Percentiles rank a stretch among this genome's conserved stretches.
Conservation (phyloP, 495 filamentous ascomycete genomes). For the Aspergillus sparsus region DNA sequence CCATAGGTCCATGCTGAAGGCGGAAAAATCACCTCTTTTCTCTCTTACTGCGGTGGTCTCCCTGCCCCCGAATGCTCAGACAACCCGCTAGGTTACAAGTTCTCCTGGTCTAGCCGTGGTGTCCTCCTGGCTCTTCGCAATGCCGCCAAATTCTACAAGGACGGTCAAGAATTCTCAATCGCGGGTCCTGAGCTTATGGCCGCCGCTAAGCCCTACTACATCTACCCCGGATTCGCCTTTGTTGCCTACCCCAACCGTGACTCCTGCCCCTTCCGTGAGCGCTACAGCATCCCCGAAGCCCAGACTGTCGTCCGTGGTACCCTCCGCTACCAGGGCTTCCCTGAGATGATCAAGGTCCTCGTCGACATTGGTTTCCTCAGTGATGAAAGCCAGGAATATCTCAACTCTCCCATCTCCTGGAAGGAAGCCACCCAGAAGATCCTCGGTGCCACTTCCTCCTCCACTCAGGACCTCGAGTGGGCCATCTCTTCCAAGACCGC, state of each 20-base stretch:
- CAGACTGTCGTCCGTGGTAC: slow-evolving; percentile 64
- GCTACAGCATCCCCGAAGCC: slow-evolving; percentile 86
- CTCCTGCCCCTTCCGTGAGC: slow-evolving; percentile 80
- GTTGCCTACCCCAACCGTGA: slow-evolving; percentile 95
- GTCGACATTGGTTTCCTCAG: slow-evolving; percentile 83
- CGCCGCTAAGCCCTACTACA: slow-evolving; percentile 84
- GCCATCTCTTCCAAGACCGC: slow-evolving; percentile 74
- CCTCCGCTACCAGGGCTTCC: slow-evolving; percentile 82
- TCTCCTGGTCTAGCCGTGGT: slow-evolving; percentile 83
- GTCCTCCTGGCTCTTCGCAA: slow-evolving; percentile 86
- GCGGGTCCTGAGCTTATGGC: slow-evolving; percentile 75
- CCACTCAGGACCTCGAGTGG: slow-evolving; percentile 65
- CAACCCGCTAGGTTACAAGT: slow-evolving; percentile 96
- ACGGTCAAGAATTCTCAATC: slow-evolving; percentile 68
- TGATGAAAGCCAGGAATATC: slow-evolving; percentile 60
- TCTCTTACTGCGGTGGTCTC: slow-evolving; percentile 87
- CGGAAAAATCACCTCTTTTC: slow-evolving; percentile 82
- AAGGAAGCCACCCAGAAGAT: slow-evolving; percentile 78
- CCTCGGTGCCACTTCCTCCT: slow-evolving; percentile 61
- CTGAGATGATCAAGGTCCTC: slow-evolving; percentile 81
- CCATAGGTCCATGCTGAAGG: slow-evolving; percentile 66
- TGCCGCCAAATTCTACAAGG: slow-evolving; percentile 78
- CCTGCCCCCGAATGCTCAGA: slow-evolving; percentile 79
- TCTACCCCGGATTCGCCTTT: slow-evolving; percentile 86
- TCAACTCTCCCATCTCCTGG: slow-evolving; percentile 69